Base-by-base conservation (phyloP, 2,329 filamentous ascomycete genomes). In the Alternaria brassicicola region DNA sequence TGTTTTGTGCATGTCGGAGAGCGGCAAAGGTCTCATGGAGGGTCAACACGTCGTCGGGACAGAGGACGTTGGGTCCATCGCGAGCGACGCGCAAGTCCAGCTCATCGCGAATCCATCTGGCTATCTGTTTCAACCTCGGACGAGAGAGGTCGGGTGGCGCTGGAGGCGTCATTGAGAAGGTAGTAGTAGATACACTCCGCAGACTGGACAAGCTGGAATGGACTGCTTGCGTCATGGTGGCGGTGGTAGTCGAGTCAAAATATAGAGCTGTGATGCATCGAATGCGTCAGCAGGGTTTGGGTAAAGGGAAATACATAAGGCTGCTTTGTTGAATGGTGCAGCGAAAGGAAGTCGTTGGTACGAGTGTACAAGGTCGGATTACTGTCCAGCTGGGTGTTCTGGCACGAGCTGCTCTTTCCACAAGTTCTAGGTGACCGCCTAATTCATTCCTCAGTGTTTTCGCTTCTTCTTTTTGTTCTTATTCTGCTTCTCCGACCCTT, bases 51-150 rank as follows among this genome's bases (percentile, higher is more conserved):
- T 82, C 80, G 56, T 83, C 79, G 1, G 79, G 73, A 13, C 72
- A 69, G 28, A 83, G 68, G 4, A 70, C 67, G 36, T 81, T 72
- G 0, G 79, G 77, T 2, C 81, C 81, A 36, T 82, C 76, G 17
- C 76, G 78, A 6, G 81, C 80, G 45, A 83, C 75, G 39, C 77
- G 66, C 3, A 78, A 73, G 51, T 83, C 81, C 15, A 83, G 78
- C 5, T 78, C 76, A 64, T 83, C 80, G 33, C 81, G 79, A 49
- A 83, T 82, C 79, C 81, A 82, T 30, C 67, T 69, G 3, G 78
- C 69, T 41, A 78, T 67, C 19, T 72, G 55, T 35, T 71, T 77
- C 42, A 83, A 75, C 21, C 70, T 66, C 6, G 60, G 15, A 19
- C 68, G 69, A 10, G 72, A 70, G 47, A 76, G 62, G 21, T 72